Percentiles rank a stretch among this genome's conserved stretches.
Conservation (phyloP, 768 basidiomycete species). For the Tephrocybe rancida region DNA sequence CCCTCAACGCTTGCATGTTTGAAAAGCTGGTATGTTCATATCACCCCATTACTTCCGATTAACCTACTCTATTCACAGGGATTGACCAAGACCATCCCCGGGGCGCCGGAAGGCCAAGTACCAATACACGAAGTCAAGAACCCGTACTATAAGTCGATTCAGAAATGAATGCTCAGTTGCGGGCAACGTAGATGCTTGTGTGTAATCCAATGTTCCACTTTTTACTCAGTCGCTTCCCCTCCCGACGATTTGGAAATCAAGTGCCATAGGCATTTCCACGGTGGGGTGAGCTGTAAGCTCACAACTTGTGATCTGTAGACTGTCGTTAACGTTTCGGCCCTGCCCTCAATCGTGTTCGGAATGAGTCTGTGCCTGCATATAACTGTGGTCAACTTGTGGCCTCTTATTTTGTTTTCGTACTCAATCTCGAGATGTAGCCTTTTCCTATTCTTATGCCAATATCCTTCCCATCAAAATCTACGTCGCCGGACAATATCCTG, state of each 20-base stretch:
- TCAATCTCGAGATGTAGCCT: too few species aligned
- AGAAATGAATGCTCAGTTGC: conserved; percentile 57
- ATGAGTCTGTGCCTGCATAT: too few species aligned
- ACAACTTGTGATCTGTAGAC: too few species aligned
- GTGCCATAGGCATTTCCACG: too few species aligned
- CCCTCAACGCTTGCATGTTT: conserved; percentile 93
- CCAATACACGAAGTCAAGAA: conserved; percentile 89
- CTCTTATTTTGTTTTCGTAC: too few species aligned
- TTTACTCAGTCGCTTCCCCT: not conserved
- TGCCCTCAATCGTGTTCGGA: too few species aligned
- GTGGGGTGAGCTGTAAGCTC: too few species aligned
- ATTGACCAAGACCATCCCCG: conserved; percentile 89
- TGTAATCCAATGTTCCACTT: conserved; percentile 1
- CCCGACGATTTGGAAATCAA: not conserved
- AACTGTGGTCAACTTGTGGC: too few species aligned
- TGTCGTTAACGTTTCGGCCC: too few species aligned
- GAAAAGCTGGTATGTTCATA: conserved; percentile 74
- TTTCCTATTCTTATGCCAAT: too few species aligned
- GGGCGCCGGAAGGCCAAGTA: conserved; percentile 75
- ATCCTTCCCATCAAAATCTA: too few species aligned
- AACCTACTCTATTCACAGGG: conserved; percentile 56
- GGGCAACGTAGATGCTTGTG: conserved; percentile 18
- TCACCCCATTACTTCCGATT: not conserved
- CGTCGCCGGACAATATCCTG: too few species aligned
- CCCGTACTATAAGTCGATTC: conserved; percentile 81